Conservation (phyloP, 83 land plant species). For the Picea engelmannii region DNA sequence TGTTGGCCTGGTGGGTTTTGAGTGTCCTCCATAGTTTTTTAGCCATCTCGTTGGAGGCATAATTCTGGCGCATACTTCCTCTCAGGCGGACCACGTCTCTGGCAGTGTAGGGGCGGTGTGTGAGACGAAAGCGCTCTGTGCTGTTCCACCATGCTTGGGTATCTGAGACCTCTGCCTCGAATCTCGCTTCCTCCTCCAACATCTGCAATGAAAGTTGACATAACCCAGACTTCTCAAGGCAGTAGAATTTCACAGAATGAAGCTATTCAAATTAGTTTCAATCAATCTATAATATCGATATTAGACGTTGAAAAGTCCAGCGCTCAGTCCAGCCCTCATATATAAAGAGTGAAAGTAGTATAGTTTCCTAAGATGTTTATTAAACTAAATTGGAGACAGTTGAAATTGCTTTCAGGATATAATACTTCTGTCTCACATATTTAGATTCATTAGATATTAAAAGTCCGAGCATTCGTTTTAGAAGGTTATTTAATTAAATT, state of each 20-base stretch:
- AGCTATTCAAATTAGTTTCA: not conserved
- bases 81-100: conserved; percentile 81
- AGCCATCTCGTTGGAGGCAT: conserved; percentile 76
- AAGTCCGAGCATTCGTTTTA: no score
- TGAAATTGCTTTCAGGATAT: not conserved
- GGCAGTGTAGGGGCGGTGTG: conserved; percentile 79
- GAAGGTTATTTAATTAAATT: no score
- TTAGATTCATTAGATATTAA: not conserved
- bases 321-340: no score
- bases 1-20: conserved; percentile 75
- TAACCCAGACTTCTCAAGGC: not conserved
- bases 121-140: conserved; percentile 74
- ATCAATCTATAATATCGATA: not conserved
- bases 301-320: not conserved
- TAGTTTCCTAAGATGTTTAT: not conserved
- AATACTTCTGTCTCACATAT: not conserved
- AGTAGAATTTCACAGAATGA: not conserved
- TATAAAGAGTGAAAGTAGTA: no score
- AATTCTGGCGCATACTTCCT: conserved; percentile 65
- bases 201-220: conserved; percentile 34
- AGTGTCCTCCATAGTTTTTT: conserved; percentile 89
- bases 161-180: conserved; percentile 83
- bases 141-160: conserved; percentile 94
- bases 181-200: conserved; percentile 83
- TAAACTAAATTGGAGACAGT: not conserved